A percentile compares a stretch with the other conserved stretches of the same genome.
Conservation (phyloP, 306 rosid genomes). For the Cicer yamashitae region DNA sequence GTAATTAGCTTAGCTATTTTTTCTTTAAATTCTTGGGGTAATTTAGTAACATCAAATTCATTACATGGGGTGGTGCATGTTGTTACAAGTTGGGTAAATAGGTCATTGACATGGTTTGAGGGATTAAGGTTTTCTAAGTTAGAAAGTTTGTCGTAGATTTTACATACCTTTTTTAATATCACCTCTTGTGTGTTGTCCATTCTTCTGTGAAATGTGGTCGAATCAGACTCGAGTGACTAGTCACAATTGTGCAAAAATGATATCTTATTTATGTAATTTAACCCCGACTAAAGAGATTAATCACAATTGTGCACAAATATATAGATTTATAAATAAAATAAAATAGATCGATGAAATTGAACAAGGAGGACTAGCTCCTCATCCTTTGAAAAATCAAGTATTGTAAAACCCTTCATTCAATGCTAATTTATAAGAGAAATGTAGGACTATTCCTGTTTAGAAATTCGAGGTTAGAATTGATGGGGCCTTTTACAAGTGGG, state of each 20-base stretch:
- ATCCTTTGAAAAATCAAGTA: slow-evolving; percentile 10
- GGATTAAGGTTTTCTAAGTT: slow-evolving; percentile 64
- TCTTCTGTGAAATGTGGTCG: not conserved
- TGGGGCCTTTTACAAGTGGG: slow-evolving; percentile 14
- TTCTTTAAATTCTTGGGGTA: slow-evolving; percentile 51
- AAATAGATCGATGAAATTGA: not conserved
- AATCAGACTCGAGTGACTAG: too few relatives aligned
- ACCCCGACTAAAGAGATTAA: not conserved
- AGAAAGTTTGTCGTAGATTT: slow-evolving; percentile 61
- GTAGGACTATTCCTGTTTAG: slow-evolving; percentile 19
- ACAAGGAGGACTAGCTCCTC: not conserved
- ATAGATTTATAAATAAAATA: not conserved
- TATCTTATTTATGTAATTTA: not conserved
- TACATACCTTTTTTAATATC: slow-evolving; percentile 52
- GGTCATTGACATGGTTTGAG: slow-evolving; percentile 65
- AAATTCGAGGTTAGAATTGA: slow-evolving; percentile 34
- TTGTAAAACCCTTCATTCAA: slow-evolving; percentile 11
- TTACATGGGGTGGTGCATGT: slow-evolving; percentile 61
- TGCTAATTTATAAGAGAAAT: slow-evolving; percentile 32
- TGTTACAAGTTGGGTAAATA: slow-evolving; percentile 67
- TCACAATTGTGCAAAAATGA: too few relatives aligned
- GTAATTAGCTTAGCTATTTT: slow-evolving; percentile 61
- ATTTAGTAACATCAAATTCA: slow-evolving; percentile 52
- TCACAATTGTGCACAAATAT: not conserved
- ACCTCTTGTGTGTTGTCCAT: slow-evolving; percentile 58